Percentiles rank a stretch among this genome's conserved stretches.
Evolutionary conservation across 257 asterid species (phyloP).

Genomic region (Schizonepeta tenuifolia): DNA sequence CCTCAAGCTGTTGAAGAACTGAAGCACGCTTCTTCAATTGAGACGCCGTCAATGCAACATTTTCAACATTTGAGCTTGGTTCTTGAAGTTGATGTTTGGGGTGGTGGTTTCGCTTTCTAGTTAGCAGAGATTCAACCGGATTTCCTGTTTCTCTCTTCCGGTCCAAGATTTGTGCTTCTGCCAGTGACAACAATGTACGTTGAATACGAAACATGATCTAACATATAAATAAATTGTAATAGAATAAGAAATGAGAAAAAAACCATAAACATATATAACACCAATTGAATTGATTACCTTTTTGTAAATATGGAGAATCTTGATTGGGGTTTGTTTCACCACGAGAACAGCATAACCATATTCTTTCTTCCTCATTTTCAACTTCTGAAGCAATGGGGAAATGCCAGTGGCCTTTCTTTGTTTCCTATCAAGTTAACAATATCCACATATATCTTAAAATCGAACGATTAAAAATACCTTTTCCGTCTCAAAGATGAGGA

Average conservation of each 20-base stretch:
- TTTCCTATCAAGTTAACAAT: constrained; percentile 52
- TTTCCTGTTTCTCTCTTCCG: constrained; percentile 29
- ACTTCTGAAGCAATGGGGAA: constrained; percentile 66
- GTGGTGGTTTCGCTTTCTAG: constrained; percentile 15
- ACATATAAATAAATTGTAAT: background rate
- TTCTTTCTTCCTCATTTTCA: constrained; percentile 62
- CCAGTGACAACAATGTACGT: background rate
- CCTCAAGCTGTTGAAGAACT: constrained; percentile 53
- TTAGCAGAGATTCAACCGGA: constrained; percentile 29
- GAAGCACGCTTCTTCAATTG: constrained; percentile 31
- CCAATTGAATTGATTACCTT: constrained; percentile 44
- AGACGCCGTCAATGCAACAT: constrained; percentile 18
- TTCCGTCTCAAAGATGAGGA: too few relatives aligned
- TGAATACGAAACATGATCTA: too few relatives aligned
- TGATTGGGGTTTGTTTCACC: constrained; percentile 42
- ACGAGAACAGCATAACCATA: constrained; percentile 78
- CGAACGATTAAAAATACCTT: background rate
- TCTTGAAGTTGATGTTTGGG: constrained; percentile 39
- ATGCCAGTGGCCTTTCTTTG: constrained; percentile 91
- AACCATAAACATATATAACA: background rate
- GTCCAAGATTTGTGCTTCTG: constrained; percentile 46
- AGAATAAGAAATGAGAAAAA: background rate
- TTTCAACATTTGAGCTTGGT: constrained; percentile 33
- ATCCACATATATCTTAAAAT: constrained; percentile 9
- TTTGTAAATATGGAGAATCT: constrained; percentile 38